Base-by-base conservation (phyloP, 1,284 basidiomycete species). In the Anthracocystis panici-leucophaei region DNA sequence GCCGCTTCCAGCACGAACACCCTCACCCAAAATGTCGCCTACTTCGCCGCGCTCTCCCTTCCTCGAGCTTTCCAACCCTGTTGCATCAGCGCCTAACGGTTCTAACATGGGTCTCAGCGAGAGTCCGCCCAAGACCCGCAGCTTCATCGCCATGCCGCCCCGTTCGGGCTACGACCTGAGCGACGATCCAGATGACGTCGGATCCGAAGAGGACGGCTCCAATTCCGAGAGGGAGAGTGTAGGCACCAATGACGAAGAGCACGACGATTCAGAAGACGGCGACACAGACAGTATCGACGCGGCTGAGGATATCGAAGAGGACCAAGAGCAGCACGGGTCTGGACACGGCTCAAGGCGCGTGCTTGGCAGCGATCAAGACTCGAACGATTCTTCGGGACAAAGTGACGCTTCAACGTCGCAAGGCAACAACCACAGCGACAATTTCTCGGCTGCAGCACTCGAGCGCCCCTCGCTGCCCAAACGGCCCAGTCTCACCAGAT, bases 111-210 rank as follows among this genome's bases (percentile, higher is more conserved):
- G 59, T 35, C 57, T 77, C 42, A 50, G 65, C 57, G 82, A 84
- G 29, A 83, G 81, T 12, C 84, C 84, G 27, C 84, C 84, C 29
- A 85, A 84, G 65, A 80, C 72, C 18, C 75, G 83, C 38, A 82
- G 80, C 65, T 82, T 84, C 67, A 85, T 85, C 63, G 82, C 78
- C 25, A 82, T 85, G 72, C 84, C 84, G 1, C 84, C 84, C 2
- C 72, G 84, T 4, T 84, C 82, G 2, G 84, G 84, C 33, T 85
- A 85, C 56, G 81, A 84, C 23, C 67, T 85, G 29, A 83, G 82
- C 46, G 84, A 85, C 50, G 84, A 85, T 59, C 83, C 84, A 1
- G 84, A 85, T 56, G 82, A 82, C 55, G 75, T 84, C 14, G 82
- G 83, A 25, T 85, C 83, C 14, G 83, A 85, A 45, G 80, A 72